These are phyloP conservation scores for Tolypocladium amazonense DNA, from an alignment of 2,329 filamentous ascomycete genomes.

Conservation along the genomic window DNA sequence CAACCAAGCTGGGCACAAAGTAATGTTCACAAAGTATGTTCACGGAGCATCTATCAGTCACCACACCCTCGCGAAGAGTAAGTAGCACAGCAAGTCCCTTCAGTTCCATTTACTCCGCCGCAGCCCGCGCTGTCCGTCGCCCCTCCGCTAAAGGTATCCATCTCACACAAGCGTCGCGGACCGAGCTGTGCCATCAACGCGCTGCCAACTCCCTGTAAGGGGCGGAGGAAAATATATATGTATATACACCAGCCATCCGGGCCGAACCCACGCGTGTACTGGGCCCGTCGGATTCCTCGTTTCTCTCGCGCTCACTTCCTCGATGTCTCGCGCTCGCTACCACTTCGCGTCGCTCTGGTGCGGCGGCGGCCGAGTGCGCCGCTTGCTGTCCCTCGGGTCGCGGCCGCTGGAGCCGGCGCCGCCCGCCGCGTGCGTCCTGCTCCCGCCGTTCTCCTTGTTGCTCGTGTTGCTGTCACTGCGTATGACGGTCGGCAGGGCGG, in stretches of 20 bases:
- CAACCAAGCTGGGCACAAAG: neutral
- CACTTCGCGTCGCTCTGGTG: neutral
- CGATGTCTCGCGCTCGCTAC: neutral
- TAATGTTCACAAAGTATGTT: too few relatives aligned
- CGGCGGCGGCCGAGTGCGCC: neutral
- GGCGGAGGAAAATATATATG: neutral
- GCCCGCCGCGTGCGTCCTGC: neutral
- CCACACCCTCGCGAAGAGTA: neutral
- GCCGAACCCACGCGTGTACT: neutral
- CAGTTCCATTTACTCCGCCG: neutral
- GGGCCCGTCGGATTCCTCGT: neutral
- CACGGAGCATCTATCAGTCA: too few relatives aligned
- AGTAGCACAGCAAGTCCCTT: neutral
- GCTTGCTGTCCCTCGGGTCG: neutral
- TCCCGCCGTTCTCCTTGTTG: constrained; percentile 24
- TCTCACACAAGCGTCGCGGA: neutral
- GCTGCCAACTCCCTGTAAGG: neutral
- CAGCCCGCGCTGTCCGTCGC: neutral
- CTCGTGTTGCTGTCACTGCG: constrained; percentile 27
- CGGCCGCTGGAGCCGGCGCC: neutral
- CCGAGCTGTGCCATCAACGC: neutral
- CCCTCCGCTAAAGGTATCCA: neutral
- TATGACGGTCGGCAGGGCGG: constrained; percentile 17
- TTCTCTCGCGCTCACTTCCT: too few relatives aligned
- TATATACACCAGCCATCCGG: neutral